Base-by-base conservation (phyloP, 768 basidiomycete genomes). In the Sporobolomyces pararoseus region DNA sequence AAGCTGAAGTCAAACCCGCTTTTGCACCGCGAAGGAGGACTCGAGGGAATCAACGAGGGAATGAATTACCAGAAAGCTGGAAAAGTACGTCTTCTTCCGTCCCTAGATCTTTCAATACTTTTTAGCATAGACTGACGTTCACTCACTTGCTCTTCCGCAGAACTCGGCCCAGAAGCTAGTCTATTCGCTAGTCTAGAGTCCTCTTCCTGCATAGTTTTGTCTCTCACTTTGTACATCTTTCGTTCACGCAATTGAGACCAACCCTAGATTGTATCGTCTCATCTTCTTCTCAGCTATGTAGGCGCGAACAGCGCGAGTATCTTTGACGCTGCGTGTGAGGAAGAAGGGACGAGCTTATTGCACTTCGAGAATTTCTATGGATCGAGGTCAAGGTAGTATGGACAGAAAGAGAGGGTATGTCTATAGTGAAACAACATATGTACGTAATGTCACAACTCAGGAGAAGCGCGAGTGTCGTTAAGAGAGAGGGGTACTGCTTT, bases 1-100 rank as follows among this genome's bases (percentile, higher is more conserved):
- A 49, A 65, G 44, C 21, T 71, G 50, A 66, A 66, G 53, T 35
- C 46, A 12, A 71, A 71, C 62, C 70, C 70, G 12, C 32, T 71
- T 39, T 46, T 53, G 50, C 47, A 32, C 44, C 63, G 52, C 35
- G 27, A n/a, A 13, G 65, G 59, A 12, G 65, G 70, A 9, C 64
- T 71, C 2, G 70, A 42, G 16, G n/a, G 31, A 16, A 46, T 71
- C 50, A 53, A 66, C 50, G 70, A 66, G 19, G 70, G 70, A 0
- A 58, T 71, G 23, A 51, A 71, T 23, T 58, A 60, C 21, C 54
- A 66, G 16, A 62, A 66, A 52, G n/a, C 17, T 13, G 63, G 63
- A 27, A 71, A 71, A 64, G 69, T 66, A 44, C 4, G 69, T 32
- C 39, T 9, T 42, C 39, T 42, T 42, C 21, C 6, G 5, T 6